Conservation (phyloP, 2,329 filamentous ascomycete genomes). For the Acrodontium crateriforme region DNA sequence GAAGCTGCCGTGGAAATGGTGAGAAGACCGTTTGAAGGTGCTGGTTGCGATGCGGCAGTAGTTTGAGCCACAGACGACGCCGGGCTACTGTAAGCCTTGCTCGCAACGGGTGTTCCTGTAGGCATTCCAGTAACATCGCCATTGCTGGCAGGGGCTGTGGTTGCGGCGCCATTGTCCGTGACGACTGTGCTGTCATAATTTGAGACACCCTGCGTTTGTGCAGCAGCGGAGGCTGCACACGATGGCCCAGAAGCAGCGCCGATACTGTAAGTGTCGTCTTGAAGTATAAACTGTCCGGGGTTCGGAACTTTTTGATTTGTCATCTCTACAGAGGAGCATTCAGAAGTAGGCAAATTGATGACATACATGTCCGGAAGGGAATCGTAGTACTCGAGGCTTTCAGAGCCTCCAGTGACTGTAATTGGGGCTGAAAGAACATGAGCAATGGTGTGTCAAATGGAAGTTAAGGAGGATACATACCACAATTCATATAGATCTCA, state of each 20-base stretch:
- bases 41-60: slow-evolving; percentile 1
- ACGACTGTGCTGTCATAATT: slow-evolving; percentile 4
- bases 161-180: slow-evolving; percentile 4
- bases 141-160: slow-evolving; percentile 1
- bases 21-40: slow-evolving; percentile 1
- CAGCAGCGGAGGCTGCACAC: slow-evolving; percentile 10
- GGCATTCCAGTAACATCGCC: not conserved
- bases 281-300: slow-evolving; percentile 14
- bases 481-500: slow-evolving; percentile 93
- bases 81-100: slow-evolving; percentile 1
- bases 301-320: slow-evolving; percentile 8
- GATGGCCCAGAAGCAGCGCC: slow-evolving; percentile 6
- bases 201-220: slow-evolving; percentile 7
- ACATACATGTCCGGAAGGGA: slow-evolving; percentile 56
- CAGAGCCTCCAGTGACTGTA: slow-evolving; percentile 39
- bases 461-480: too few species aligned
- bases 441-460: too few species aligned
- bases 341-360: slow-evolving; percentile 39
- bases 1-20: slow-evolving; percentile 4
- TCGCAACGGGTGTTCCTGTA: not conserved
- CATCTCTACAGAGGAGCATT: slow-evolving; percentile 4
- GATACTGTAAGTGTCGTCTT: slow-evolving; percentile 3
- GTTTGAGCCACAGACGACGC: slow-evolving; percentile 1
- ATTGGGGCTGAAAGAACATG: too few species aligned
- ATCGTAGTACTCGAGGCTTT: slow-evolving; percentile 36